A percentile compares a stretch with the other conserved stretches of the same genome.
Conservation (phyloP, 306 rosid genomes). For the Phaseolus lunatus region DNA sequence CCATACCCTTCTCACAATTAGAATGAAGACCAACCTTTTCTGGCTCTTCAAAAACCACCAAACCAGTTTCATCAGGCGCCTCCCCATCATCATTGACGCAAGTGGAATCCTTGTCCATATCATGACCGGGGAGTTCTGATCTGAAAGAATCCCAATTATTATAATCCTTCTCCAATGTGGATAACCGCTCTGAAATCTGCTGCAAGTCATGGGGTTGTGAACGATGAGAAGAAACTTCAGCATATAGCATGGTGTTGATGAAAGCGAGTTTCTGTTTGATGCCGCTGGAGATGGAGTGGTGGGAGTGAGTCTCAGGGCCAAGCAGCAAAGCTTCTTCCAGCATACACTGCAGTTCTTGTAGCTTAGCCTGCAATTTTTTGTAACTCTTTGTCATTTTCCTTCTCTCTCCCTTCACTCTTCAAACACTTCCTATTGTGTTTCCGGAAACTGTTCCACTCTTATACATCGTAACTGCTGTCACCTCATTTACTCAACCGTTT, state of each 20-base stretch:
- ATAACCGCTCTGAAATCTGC: conserved; percentile 37
- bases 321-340: conserved; percentile 26
- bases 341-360: conserved; percentile 50
- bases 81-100: conserved; percentile 54
- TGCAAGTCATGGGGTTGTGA: conserved; percentile 45
- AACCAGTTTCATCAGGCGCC: conserved; percentile 1
- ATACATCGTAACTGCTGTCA: conserved; percentile 35
- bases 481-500: conserved; percentile 34
- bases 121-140: not conserved
- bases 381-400: conserved; percentile 40
- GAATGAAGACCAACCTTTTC: not conserved
- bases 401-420: not conserved
- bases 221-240: conserved; percentile 56
- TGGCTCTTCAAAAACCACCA: conserved; percentile 36
- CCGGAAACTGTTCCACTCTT: conserved; percentile 34
- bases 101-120: conserved; percentile 37
- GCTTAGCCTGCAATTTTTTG: conserved; percentile 45
- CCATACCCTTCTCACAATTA: conserved; percentile 39
- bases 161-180: conserved; percentile 35
- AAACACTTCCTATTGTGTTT: not conserved
- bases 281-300: conserved; percentile 13
- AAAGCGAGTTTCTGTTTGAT: conserved; percentile 50
- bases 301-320: conserved; percentile 18
- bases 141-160: conserved; percentile 31
- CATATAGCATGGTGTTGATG: conserved; percentile 40